Evolutionary conservation across 2,329 filamentous ascomycete species (phyloP), one percentile per base, ranked within the genome.

Genomic region (Fusarium pseudonygamai): DNA sequence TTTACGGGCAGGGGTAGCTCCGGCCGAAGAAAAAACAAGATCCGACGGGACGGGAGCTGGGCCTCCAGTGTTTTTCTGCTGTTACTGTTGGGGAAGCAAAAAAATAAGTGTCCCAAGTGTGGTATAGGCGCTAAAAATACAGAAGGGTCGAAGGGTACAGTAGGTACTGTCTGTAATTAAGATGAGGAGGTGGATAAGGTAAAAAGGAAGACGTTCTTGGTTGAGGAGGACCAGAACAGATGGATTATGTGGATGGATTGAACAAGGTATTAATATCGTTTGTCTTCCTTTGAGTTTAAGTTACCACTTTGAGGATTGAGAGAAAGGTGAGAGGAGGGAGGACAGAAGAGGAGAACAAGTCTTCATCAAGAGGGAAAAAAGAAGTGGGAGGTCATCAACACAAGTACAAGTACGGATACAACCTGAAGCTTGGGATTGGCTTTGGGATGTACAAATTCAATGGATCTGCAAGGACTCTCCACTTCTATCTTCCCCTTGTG

Each of bases 111-210:
- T 63, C 72, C 65, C 71, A 60, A 59, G 63, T 55, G 59, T 74
- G 73, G 66, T 76, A 74, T 74, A 76, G 66, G 75, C 75, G 74
- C 74, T 76, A 77, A 75, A 77, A 77, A 76, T 77, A 77, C 72
- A 75, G 75, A 75, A 74, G 73, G 75, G 60, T 46, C 36, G 67
- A 71, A 75, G 46, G 59, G 56, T 28, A 28, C 28, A 28, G 6
- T 59, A 49, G 52, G 28, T 32, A 45, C 45, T 30, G 62, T 60
- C 45, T 30, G 62, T 60, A 65, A 74, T 72, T 71, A 71, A 72
- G 67, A 75, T 69, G 69, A 66, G 36, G 36, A 37, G 43, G 63
- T 64, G 69, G 64, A 58, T 53, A 60, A 64, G 42, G 26, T 55
- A 42, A 46, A 52, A 60, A 66, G 64, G 62, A 73, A 73, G 66